A percentile compares a stretch with the other conserved stretches of the same genome.
Conservation (phyloP, 305 asterid species). For the Solanum hybrid region DNA sequence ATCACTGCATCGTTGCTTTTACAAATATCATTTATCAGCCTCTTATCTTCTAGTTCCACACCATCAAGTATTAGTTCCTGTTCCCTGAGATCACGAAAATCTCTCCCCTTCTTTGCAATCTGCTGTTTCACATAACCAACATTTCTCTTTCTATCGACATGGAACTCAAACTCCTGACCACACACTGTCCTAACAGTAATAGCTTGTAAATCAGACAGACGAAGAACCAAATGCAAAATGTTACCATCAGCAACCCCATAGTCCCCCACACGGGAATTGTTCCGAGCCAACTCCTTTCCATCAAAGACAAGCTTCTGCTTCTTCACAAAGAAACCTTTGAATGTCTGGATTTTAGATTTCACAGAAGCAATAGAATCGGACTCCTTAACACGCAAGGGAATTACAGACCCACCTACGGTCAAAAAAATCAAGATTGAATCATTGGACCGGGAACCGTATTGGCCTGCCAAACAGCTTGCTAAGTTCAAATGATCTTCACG, state of each 20-base stretch:
- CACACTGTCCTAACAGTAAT: slow-evolving; percentile 57
- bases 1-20: slow-evolving; percentile 44
- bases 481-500: slow-evolving; percentile 44
- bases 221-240: slow-evolving; percentile 50
- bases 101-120: slow-evolving; percentile 44
- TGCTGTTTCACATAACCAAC: slow-evolving; percentile 63
- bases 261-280: slow-evolving; percentile 43
- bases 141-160: slow-evolving; percentile 43
- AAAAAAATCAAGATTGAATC: slow-evolving; percentile 62
- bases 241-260: slow-evolving; percentile 63
- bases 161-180: slow-evolving; percentile 63
- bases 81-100: slow-evolving; percentile 33
- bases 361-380: slow-evolving; percentile 76
- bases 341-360: slow-evolving; percentile 55
- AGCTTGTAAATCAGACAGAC: slow-evolving; percentile 64
- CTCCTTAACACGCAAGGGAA: slow-evolving; percentile 57
- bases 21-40: slow-evolving; percentile 54
- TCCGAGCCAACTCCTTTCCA: slow-evolving; percentile 67
- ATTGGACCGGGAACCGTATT: slow-evolving; percentile 26
- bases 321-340: slow-evolving; percentile 53
- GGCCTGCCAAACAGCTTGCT: slow-evolving; percentile 33
- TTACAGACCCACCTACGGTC: slow-evolving; percentile 48
- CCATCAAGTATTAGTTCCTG: slow-evolving; percentile 53
- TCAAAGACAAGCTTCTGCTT: slow-evolving; percentile 61
- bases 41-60: slow-evolving; percentile 71